Base-by-base conservation (phyloP, 352 stramenopile genomes). In the Discostella stelligera region DNA sequence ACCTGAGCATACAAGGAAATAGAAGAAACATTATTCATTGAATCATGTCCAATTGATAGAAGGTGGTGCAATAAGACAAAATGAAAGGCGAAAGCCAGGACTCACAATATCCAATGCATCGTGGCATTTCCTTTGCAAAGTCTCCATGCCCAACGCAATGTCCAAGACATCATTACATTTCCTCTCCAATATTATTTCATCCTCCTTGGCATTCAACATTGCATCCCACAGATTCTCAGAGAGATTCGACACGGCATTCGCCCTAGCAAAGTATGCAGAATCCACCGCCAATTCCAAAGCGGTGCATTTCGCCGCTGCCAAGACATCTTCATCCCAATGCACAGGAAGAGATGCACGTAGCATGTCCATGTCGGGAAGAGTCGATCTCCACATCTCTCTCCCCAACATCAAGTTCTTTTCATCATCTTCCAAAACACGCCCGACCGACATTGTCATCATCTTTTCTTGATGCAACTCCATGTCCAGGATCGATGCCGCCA, bases 221-320 rank as follows among this genome's bases (percentile, higher is more conserved):
- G n/a, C 70, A 58, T 66, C 9, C 46, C 68, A 48, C 1, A 90
- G 71, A 21, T 85, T 68, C 62, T 83, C 56, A 8, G 18, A 23
- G 18, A 81, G 39, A 30, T 23, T 61, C 9, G 65, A 53, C 7
- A 80, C 66, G 0, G 84, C 74, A 59, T 78, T 72, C 14, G 72
- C 82, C 30, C 84, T 71, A 6, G 79, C 75, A 80, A 92, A 92
- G 65, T 82, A 92, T 11, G 79, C 60, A 16, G 66, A 75, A 70
- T 90, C 86, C 11, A 88, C 77, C 0, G 77, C 77, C 13, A 92
- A 14, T 50, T 90, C 84, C 25, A 92, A 74, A 0, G 71, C 74
- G 8, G 71, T 87, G 23, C 67, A 90, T 63, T 70, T 64, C 5
- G 75, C 62, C 30, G 32, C 77, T 16, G 48, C 13, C 0, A 88